phyloP scores from a whole-genome alignment of 495 filamentous ascomycete species.

The Aspergillus cristatus region DNA sequence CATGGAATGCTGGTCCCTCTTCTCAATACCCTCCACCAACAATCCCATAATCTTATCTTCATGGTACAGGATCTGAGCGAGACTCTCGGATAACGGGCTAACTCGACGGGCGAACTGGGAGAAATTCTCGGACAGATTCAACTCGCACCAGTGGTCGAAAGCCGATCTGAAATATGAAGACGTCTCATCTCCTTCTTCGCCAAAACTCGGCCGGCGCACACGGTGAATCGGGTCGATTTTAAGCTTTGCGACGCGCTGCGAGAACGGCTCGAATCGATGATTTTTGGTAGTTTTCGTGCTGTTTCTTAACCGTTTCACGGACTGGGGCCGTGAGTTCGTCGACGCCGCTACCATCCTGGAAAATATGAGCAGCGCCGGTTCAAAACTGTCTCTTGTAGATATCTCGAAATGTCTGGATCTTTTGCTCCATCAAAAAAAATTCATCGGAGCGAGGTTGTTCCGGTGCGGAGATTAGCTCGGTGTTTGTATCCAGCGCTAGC shows the following conservation, averaged over 20 bases:
- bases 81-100: conserved; percentile 69
- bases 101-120: conserved; percentile 63
- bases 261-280: conserved; percentile 88
- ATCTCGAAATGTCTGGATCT: conserved; percentile 15
- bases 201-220: conserved; percentile 72
- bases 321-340: conserved; percentile 56
- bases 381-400: conserved; percentile 9
- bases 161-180: conserved; percentile 75
- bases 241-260: conserved; percentile 83
- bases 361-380: conserved; percentile 22
- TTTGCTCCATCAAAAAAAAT: conserved; percentile 37
- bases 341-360: conserved; percentile 46
- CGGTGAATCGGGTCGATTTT: conserved; percentile 86
- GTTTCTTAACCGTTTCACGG: conserved; percentile 49
- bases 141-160: conserved; percentile 79
- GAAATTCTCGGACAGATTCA: conserved; percentile 79
- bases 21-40: conserved; percentile 68
- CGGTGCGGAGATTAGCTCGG: conserved; percentile 24
- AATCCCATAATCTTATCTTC: conserved; percentile 73
- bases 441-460: conserved; percentile 31
- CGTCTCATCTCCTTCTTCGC: conserved; percentile 53
- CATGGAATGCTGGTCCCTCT: conserved; percentile 61
- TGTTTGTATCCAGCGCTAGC: conserved; percentile 10
- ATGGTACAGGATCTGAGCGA: conserved; percentile 85
- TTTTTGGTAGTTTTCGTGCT: conserved; percentile 67